Conservation (phyloP, 805 yeast genomes). For the Myxozyma neglecta region DNA sequence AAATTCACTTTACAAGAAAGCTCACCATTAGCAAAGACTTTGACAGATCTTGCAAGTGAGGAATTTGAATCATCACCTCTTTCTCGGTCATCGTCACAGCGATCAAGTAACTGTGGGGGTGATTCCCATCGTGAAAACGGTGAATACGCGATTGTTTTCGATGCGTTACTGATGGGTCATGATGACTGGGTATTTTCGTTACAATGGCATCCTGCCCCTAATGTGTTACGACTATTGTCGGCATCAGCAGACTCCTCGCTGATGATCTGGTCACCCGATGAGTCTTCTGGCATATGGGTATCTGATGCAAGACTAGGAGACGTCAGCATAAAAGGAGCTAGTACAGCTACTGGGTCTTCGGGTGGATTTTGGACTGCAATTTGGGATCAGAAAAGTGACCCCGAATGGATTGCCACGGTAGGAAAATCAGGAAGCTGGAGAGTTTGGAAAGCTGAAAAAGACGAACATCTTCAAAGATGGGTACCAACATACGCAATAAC, state of each 20-base stretch:
- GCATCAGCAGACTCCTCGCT: conserved; percentile 91
- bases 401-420: conserved; percentile 59
- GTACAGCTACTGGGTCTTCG: conserved; percentile 95
- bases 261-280: conserved; percentile 92
- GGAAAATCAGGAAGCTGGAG: conserved; percentile 95
- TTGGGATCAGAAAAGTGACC: conserved; percentile 56
- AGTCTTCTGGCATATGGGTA: conserved; percentile 84
- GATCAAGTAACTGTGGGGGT: background rate
- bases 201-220: conserved; percentile 66
- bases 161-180: conserved; percentile 94
- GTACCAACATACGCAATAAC: conserved; percentile 54
- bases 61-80: background rate
- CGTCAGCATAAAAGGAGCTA: conserved; percentile 91
- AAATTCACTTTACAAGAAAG: conserved; percentile 4
- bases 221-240: conserved; percentile 62
- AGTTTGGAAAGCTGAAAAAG: conserved; percentile 54
- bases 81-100: background rate
- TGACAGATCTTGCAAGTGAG: background rate
- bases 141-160: conserved; percentile 62
- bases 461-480: conserved; percentile 42
- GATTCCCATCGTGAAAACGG: conserved; percentile 35
- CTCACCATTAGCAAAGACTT: background rate
- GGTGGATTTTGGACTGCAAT: conserved; percentile 69
- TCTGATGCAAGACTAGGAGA: conserved; percentile 83
- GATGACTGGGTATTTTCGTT: conserved; percentile 95